phyloP scores from a whole-genome alignment of 305 asterid species.

The Fraxinus greggii region DNA sequence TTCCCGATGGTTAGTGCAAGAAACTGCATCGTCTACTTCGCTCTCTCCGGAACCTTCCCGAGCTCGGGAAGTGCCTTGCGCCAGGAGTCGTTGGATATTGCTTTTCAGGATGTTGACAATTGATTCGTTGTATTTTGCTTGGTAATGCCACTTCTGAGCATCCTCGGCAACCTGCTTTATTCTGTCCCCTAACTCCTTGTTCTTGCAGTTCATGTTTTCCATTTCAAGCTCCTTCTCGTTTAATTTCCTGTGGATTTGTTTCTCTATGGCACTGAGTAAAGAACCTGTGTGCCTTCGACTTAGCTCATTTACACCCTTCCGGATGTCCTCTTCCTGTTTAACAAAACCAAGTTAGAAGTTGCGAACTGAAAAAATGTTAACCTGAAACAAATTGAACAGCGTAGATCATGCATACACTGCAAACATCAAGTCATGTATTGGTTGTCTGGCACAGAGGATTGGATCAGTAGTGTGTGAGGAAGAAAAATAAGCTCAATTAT shows the following conservation, averaged over 20 bases:
- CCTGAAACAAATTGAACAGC: neutral
- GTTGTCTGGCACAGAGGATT: neutral
- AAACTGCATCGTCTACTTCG: constrained; percentile 62
- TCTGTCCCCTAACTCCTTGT: constrained; percentile 57
- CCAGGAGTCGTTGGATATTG: constrained; percentile 66
- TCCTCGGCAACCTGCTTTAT: constrained; percentile 63
- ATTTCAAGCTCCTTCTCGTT: constrained; percentile 61
- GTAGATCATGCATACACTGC: neutral
- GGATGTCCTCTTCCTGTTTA: constrained; percentile 52
- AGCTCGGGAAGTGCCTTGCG: constrained; percentile 42
- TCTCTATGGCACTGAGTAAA: constrained; percentile 45
- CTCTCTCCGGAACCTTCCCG: constrained; percentile 71
- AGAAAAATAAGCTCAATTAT: neutral
- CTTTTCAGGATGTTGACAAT: constrained; percentile 47
- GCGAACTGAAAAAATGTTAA: neutral
- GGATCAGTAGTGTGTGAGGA: neutral
- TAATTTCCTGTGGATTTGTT: constrained; percentile 41
- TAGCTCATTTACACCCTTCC: constrained; percentile 57
- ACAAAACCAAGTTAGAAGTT: constrained; percentile 9
- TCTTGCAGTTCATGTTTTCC: constrained; percentile 55
- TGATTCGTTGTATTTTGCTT: constrained; percentile 74
- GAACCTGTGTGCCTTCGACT: constrained; percentile 55
- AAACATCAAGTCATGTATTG: neutral
- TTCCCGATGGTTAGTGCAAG: constrained; percentile 39
- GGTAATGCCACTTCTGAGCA: constrained; percentile 64